Percentiles rank a stretch among this genome's conserved stretches.
These are phyloP conservation scores for Calonectria leucothoes DNA, from an alignment of 2,329 filamentous ascomycete genomes.

Conservation along the genomic window DNA sequence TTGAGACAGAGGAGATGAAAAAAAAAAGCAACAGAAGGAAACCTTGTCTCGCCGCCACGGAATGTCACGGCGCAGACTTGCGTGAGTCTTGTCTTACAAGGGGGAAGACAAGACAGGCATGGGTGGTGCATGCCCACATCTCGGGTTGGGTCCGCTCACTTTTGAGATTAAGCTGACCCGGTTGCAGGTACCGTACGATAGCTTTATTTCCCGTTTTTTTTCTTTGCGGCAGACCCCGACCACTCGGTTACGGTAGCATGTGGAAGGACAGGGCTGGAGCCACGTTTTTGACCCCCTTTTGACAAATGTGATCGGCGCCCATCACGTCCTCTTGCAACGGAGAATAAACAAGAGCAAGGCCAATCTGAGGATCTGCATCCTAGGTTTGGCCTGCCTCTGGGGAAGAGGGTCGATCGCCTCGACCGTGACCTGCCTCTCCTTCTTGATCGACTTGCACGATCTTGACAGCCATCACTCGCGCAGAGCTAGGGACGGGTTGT, in stretches of 20 bases:
- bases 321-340: neutral
- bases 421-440: neutral
- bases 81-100: neutral
- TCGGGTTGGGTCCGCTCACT: conserved; percentile 16
- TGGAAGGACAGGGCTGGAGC: conserved; percentile 5
- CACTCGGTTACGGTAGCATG: neutral
- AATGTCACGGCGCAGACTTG: neutral
- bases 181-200: conserved; percentile 3
- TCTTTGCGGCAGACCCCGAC: neutral
- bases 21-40: too few species aligned
- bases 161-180: conserved; percentile 9
- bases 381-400: conserved; percentile 12
- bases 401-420: conserved; percentile 16
- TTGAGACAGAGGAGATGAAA: neutral
- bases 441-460: neutral
- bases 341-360: conserved; percentile 19
- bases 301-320: conserved; percentile 9
- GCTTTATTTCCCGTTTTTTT: conserved; percentile 10
- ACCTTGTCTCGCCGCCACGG: too few species aligned
- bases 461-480: neutral
- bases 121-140: neutral
- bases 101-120: neutral
- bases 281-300: conserved; percentile 7
- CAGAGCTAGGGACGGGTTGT: neutral
- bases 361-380: conserved; percentile 26